phyloP scores from a whole-genome alignment of 2,329 filamentous ascomycete genomes.

The Colletotrichum acutatum region DNA sequence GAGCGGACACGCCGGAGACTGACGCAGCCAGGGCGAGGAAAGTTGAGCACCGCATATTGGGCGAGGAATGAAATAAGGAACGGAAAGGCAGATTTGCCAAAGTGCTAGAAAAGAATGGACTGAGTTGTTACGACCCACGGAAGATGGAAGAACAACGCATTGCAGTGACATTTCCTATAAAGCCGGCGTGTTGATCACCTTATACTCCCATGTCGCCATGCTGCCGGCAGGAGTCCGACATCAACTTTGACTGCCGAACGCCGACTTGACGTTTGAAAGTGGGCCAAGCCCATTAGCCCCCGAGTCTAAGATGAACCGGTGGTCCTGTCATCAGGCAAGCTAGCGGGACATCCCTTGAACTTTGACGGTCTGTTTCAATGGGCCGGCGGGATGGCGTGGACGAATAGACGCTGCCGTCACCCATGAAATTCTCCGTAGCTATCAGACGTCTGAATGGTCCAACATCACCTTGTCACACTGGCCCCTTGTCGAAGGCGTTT shows the following conservation, averaged over 20 bases:
- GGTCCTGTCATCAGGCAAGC: background rate
- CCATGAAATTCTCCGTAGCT: background rate
- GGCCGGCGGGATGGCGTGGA: background rate
- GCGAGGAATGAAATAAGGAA: too few species aligned
- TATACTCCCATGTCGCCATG: background rate
- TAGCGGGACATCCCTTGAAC: background rate
- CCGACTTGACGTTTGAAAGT: background rate
- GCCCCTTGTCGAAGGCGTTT: background rate
- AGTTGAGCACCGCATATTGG: too few species aligned
- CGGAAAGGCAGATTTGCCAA: too few species aligned
- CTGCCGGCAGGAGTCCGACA: background rate
- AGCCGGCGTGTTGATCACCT: too few species aligned
- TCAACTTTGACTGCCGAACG: background rate
- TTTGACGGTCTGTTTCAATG: background rate
- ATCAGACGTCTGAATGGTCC: background rate
- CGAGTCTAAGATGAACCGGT: background rate
- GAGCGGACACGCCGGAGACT: too few species aligned
- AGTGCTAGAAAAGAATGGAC: too few species aligned
- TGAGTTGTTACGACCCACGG: too few species aligned
- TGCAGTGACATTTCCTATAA: too few species aligned
- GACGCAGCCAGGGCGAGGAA: too few species aligned
- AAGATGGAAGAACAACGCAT: too few species aligned
- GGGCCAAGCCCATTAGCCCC: background rate
- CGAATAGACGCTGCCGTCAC: background rate
- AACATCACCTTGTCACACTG: background rate